Percentiles rank a stretch among this genome's conserved stretches.
These are phyloP conservation scores for Kingdonia uniflora DNA, from an alignment of 164 flowering plant species.

Conservation along the genomic window DNA sequence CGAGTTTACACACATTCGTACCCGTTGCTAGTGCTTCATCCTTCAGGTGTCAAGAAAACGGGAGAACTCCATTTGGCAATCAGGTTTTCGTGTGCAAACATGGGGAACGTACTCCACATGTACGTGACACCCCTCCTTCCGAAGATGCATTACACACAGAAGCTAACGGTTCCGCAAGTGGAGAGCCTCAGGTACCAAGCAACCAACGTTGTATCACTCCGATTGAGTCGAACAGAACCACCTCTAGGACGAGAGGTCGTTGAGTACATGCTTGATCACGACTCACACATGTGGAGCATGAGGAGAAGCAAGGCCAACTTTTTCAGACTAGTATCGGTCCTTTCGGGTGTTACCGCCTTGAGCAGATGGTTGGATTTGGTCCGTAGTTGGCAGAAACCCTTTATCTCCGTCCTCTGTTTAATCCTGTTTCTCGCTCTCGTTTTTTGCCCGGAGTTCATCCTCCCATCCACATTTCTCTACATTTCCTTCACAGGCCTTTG, in stretches of 20 bases:
- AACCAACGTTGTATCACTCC: slow-evolving; percentile 19
- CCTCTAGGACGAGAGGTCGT: slow-evolving; percentile 35
- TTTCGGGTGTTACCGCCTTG: slow-evolving; percentile 14
- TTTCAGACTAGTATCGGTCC: slow-evolving; percentile 21
- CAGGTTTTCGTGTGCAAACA: slow-evolving; percentile 27
- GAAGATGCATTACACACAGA: slow-evolving; percentile 37
- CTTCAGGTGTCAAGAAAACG: slow-evolving; percentile 34
- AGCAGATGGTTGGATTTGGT: slow-evolving; percentile 20
- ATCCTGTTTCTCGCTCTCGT: slow-evolving; percentile 13
- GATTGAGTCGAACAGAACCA: slow-evolving; percentile 31
- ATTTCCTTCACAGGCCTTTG: slow-evolving; percentile 16
- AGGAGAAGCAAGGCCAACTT: slow-evolving; percentile 37
- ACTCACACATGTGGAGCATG: slow-evolving; percentile 33
- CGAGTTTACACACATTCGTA: slow-evolving; percentile 35
- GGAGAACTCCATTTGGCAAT: slow-evolving; percentile 48
- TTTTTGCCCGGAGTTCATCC: slow-evolving; percentile 16
- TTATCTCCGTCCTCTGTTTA: slow-evolving; percentile 14
- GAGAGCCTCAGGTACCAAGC: slow-evolving; percentile 35
- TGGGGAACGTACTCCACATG: slow-evolving; percentile 24
- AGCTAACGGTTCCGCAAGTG: slow-evolving; percentile 25
- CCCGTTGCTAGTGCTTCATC: slow-evolving; percentile 29
- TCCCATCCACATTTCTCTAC: slow-evolving; percentile 14
- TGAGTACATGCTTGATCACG: slow-evolving; percentile 43
- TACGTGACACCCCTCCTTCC: slow-evolving; percentile 32
- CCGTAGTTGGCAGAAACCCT: slow-evolving; percentile 25